These are phyloP conservation scores for Trichoderma polysporum DNA, from an alignment of 2,329 filamentous ascomycete species.

Conservation along the genomic window DNA sequence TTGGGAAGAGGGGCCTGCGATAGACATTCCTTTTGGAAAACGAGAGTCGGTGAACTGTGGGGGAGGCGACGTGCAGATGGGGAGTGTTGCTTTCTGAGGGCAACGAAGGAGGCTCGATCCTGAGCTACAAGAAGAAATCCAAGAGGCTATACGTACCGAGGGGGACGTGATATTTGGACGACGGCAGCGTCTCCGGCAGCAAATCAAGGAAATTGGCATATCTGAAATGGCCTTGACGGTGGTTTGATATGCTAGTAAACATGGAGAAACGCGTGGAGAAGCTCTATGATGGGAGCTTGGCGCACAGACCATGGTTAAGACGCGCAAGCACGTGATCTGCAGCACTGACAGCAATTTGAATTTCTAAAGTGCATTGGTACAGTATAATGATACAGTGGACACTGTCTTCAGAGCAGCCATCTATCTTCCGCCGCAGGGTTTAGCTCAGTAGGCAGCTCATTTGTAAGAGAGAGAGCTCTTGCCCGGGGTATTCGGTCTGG, in stretches of 20 bases:
- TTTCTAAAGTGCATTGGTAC: background rate
- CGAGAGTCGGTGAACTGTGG: constrained; percentile 73
- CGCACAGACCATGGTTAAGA: constrained; percentile 7
- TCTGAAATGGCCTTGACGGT: constrained; percentile 15
- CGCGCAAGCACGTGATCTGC: constrained; percentile 21
- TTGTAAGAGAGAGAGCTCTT: constrained; percentile 1
- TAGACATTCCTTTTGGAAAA: constrained; percentile 69
- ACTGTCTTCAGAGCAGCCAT: background rate
- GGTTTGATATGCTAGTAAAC: constrained; percentile 8
- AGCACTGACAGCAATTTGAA: background rate
- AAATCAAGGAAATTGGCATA: constrained; percentile 16
- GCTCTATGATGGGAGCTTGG: constrained; percentile 1
- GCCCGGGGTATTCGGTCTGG: background rate
- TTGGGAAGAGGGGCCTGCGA: constrained; percentile 42
- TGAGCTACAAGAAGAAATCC: background rate
- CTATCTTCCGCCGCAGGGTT: too few relatives aligned
- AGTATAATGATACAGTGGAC: background rate
- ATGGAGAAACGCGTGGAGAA: constrained; percentile 11
- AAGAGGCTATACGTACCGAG: background rate
- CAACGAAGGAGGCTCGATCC: constrained; percentile 46
- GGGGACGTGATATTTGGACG: background rate
- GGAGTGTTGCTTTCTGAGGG: constrained; percentile 23
- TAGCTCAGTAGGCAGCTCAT: background rate
- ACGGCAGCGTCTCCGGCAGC: background rate
- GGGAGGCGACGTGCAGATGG: constrained; percentile 67